Conservation (phyloP, 2,329 filamentous ascomycete species). For the Cadophora luteo-olivacea region DNA sequence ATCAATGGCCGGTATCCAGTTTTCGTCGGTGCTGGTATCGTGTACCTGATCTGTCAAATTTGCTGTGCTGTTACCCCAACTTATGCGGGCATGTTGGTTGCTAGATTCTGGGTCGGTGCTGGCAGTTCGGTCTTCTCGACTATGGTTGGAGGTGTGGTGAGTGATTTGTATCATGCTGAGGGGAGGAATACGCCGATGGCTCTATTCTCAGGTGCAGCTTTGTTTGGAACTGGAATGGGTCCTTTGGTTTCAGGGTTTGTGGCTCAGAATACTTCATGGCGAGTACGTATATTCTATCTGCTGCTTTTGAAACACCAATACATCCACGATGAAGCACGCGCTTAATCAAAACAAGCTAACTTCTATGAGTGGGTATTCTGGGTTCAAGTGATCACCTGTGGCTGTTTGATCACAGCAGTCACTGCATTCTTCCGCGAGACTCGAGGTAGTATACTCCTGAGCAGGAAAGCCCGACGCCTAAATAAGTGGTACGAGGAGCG, state of each 20-base stretch:
- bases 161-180: conserved; percentile 80
- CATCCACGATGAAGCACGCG: neutral
- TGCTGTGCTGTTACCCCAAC: conserved; percentile 74
- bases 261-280: conserved; percentile 71
- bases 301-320: neutral
- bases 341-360: conserved; percentile 6
- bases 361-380: conserved; percentile 76
- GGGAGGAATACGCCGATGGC: conserved; percentile 91
- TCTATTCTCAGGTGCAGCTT: conserved; percentile 78
- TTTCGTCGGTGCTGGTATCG: conserved; percentile 74
- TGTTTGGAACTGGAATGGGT: conserved; percentile 81
- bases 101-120: conserved; percentile 78
- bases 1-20: conserved; percentile 87
- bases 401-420: conserved; percentile 67
- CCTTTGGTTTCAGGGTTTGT: conserved; percentile 76
- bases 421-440: conserved; percentile 81
- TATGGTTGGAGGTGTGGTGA: conserved; percentile 91
- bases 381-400: conserved; percentile 77
- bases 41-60: conserved; percentile 75
- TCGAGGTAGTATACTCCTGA: conserved; percentile 79
- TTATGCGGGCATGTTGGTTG: conserved; percentile 75
- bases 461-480: conserved; percentile 72
- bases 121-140: conserved; percentile 82
- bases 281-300: conserved; percentile 43
- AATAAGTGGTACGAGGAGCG: conserved; percentile 82